phyloP scores from a whole-genome alignment of 2,329 filamentous ascomycete species.

The Neoscytalidium dimidiatum region DNA sequence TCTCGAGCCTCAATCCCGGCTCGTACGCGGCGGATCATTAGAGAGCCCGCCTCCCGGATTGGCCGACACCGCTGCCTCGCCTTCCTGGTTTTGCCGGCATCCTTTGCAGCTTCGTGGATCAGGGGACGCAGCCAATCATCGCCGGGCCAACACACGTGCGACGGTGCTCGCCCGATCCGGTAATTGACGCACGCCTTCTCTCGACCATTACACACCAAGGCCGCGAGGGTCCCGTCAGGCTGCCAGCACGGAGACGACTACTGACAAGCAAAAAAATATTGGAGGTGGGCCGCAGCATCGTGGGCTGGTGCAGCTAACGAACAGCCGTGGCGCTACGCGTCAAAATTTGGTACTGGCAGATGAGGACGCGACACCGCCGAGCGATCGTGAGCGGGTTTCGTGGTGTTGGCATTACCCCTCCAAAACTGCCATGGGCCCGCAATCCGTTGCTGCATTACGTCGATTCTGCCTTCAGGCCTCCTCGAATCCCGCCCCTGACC shows the following conservation, averaged over 20 bases:
- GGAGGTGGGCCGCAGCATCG: background rate
- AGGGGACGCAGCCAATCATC: background rate
- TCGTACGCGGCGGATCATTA: background rate
- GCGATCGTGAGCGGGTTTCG: slow-evolving; percentile 10
- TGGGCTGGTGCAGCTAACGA: background rate
- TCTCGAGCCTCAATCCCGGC: no score
- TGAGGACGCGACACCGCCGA: background rate
- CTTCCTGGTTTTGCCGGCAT: no score
- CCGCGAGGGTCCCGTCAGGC: background rate
- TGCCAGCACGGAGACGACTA: background rate
- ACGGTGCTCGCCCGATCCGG: background rate
- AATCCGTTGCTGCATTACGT: slow-evolving; percentile 2
- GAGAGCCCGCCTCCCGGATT: background rate
- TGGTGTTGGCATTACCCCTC: slow-evolving; percentile 16
- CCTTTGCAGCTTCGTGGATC: no score
- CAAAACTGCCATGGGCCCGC: background rate
- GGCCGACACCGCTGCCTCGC: background rate
- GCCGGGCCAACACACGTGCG: background rate
- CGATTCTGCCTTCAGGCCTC: background rate
- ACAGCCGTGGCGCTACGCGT: background rate
- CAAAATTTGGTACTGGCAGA: background rate
- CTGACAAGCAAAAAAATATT: background rate
- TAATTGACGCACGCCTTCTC: background rate
- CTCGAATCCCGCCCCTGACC: background rate
- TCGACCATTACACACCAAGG: background rate